Conservation (phyloP, 306 rosid species). For the Casuarina cunninghamiana region DNA sequence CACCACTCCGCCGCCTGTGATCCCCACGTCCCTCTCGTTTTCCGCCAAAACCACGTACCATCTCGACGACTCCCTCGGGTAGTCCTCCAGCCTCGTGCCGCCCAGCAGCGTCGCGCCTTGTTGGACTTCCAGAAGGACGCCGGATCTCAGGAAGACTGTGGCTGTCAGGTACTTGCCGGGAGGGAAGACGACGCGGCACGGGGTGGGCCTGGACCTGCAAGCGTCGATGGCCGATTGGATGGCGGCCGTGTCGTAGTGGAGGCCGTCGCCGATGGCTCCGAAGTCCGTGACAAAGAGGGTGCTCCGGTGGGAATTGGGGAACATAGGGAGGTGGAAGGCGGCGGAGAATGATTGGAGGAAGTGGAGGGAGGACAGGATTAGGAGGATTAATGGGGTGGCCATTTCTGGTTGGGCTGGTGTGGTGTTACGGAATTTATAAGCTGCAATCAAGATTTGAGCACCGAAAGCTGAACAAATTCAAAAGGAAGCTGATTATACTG, state of each 20-base stretch:
- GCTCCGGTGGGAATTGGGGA: constrained; percentile 20
- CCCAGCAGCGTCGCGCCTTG: constrained; percentile 66
- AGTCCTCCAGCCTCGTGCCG: constrained; percentile 60
- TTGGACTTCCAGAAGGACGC: constrained; percentile 60
- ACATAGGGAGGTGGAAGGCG: constrained; percentile 21
- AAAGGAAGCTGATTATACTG: constrained; percentile 7
- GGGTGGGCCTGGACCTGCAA: neutral
- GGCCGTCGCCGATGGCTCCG: constrained; percentile 80
- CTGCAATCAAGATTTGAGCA: constrained; percentile 11
- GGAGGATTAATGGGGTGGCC: constrained; percentile 23
- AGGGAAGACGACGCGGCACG: constrained; percentile 67
- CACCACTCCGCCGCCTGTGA: constrained; percentile 79
- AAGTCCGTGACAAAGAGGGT: constrained; percentile 58
- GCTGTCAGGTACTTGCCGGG: constrained; percentile 77
- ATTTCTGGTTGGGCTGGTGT: constrained; percentile 12
- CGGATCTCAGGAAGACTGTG: constrained; percentile 70
- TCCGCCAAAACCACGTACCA: constrained; percentile 92
- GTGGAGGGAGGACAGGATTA: constrained; percentile 6
- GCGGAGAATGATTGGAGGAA: constrained; percentile 40
- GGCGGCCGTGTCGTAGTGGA: constrained; percentile 67
- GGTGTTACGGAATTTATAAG: neutral
- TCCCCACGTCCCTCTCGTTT: constrained; percentile 73
- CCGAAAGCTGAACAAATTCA: neutral
- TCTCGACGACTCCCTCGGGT: constrained; percentile 52
- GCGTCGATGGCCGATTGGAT: constrained; percentile 82